phyloP scores from a whole-genome alignment of 2,329 filamentous ascomycete species.

The Thielaviopsis ethacetica region DNA sequence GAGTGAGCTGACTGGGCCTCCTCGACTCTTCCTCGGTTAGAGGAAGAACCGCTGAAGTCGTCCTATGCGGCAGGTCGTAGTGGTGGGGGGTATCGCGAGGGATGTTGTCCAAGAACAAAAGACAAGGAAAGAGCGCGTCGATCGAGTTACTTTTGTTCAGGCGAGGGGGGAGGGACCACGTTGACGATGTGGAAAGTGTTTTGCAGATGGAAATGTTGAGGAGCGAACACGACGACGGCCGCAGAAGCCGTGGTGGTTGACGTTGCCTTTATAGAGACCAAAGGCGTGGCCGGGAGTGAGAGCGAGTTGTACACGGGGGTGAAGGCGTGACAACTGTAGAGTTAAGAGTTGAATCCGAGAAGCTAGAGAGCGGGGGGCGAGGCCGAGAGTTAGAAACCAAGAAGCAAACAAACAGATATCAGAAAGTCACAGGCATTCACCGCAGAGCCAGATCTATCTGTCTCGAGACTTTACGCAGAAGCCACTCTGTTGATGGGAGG shows the following conservation, averaged over 20 bases:
- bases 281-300: slow-evolving; percentile 30
- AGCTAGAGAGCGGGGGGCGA: background rate
- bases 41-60: slow-evolving; percentile 96
- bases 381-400: slow-evolving; percentile 1
- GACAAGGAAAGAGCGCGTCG: slow-evolving; percentile 34
- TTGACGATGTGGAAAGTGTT: slow-evolving; percentile 52
- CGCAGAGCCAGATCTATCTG: background rate
- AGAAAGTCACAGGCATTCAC: background rate
- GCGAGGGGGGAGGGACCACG: slow-evolving; percentile 40
- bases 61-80: slow-evolving; percentile 99
- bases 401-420: background rate
- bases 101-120: slow-evolving; percentile 28
- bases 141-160: slow-evolving; percentile 32
- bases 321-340: background rate
- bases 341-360: background rate
- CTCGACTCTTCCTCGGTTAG: slow-evolving; percentile 98
- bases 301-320: slow-evolving; percentile 5
- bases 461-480: background rate
- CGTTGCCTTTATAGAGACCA: slow-evolving; percentile 49
- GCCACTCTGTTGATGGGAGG: background rate
- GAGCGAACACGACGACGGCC: slow-evolving; percentile 46
- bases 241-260: slow-evolving; percentile 41
- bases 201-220: slow-evolving; percentile 54
- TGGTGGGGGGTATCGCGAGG: slow-evolving; percentile 40
- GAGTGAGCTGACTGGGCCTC: slow-evolving; percentile 86